These are phyloP conservation scores for Phialophora expanda DNA, from an alignment of 2,329 filamentous ascomycete genomes.

Conservation along the genomic window DNA sequence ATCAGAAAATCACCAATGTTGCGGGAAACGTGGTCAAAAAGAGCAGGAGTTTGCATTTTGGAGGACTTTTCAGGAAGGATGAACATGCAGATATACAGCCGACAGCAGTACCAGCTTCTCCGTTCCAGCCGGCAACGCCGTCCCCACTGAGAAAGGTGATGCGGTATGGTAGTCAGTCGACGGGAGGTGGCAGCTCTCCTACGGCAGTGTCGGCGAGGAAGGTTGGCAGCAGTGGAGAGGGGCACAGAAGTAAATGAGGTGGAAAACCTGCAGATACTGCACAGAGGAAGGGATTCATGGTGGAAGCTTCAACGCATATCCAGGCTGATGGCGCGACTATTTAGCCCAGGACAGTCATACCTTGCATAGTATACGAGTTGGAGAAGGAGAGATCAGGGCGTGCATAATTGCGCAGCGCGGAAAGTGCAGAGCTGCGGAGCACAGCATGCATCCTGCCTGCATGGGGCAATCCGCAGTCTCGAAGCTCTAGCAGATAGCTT, in stretches of 20 bases:
- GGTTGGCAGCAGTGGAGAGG: neutral
- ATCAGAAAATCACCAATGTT: slow-evolving; percentile 13
- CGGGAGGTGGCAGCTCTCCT: slow-evolving; percentile 10
- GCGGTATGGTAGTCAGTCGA: slow-evolving; percentile 22
- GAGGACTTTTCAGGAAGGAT: slow-evolving; percentile 31
- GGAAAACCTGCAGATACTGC: neutral
- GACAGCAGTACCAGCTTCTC: slow-evolving; percentile 1
- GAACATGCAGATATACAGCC: slow-evolving; percentile 15
- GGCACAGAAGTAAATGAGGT: neutral
- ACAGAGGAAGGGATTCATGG: neutral
- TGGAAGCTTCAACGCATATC: neutral
- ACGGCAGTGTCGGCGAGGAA: slow-evolving; percentile 3
- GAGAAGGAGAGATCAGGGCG: neutral
- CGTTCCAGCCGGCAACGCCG: slow-evolving; percentile 31
- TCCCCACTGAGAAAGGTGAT: slow-evolving; percentile 32
- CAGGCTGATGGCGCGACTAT: neutral
- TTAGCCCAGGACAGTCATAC: neutral
- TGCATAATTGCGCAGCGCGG: neutral
- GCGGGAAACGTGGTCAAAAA: slow-evolving; percentile 26
- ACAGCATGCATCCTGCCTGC: slow-evolving; percentile 7
- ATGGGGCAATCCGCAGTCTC: neutral
- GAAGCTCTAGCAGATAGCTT: slow-evolving; percentile 10
- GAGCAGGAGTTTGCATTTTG: slow-evolving; percentile 32
- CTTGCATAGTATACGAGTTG: neutral
- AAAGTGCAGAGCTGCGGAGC: neutral